Conservation (phyloP, 805 yeast genomes). For the Teunomyces tritomae region DNA sequence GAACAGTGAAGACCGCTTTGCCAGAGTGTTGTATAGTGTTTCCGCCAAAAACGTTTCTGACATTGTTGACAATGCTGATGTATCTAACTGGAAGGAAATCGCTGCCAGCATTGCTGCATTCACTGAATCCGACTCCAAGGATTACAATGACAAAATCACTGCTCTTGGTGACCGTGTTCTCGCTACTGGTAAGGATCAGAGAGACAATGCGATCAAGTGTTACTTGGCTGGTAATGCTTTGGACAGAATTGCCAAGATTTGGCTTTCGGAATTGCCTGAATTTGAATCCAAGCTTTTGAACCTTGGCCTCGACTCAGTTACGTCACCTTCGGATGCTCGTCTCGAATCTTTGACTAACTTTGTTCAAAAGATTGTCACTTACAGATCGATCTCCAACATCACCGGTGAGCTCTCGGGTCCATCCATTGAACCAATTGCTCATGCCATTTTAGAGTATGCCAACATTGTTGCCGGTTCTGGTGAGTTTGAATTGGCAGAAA, state of each 20-base stretch:
- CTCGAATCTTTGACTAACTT: conserved; percentile 76
- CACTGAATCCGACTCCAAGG: conserved; percentile 37
- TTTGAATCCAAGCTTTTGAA: conserved; percentile 45
- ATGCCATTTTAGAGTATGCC: conserved; percentile 77
- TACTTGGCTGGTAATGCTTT: conserved; percentile 80
- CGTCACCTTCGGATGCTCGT: conserved; percentile 78
- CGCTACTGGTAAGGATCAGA: conserved; percentile 30
- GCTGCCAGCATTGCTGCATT: conserved; percentile 68
- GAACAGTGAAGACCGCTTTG: conserved; percentile 51
- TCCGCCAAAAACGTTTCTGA: conserved; percentile 59
- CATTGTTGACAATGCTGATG: conserved; percentile 72
- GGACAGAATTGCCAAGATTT: conserved; percentile 73
- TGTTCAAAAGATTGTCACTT: conserved; percentile 80
- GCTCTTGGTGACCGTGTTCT: conserved; percentile 78
- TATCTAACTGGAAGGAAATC: conserved; percentile 78
- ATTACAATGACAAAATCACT: conserved; percentile 54
- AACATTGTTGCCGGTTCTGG: conserved; percentile 79
- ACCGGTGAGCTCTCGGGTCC: conserved; percentile 38
- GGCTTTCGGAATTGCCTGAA: conserved; percentile 70
- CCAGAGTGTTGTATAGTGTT: conserved; percentile 72
- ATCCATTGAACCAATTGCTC: conserved; percentile 49
- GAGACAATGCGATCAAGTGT: conserved; percentile 74
- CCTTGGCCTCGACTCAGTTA: conserved; percentile 37
- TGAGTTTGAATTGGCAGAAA: conserved; percentile 75
- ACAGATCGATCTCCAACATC: conserved; percentile 49